These are phyloP conservation scores for Pouteria glomerata DNA, from an alignment of 148 eudicot species.

Conservation along the genomic window DNA sequence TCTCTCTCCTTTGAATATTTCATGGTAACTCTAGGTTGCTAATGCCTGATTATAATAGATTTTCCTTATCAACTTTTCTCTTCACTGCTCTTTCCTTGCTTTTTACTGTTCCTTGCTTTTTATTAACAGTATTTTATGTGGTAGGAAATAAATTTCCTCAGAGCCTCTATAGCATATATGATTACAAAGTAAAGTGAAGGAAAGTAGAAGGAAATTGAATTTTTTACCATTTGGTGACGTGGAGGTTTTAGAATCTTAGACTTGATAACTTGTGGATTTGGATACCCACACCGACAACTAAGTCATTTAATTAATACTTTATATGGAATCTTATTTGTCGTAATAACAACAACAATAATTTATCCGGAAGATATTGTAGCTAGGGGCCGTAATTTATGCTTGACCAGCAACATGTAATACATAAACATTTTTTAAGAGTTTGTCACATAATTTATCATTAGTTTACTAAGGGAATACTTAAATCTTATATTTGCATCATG, in stretches of 20 bases:
- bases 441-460: not conserved
- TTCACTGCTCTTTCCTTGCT: not conserved
- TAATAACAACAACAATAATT: no score
- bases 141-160: not conserved
- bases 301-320: not conserved
- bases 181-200: not conserved
- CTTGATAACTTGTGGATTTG: not conserved
- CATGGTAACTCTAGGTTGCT: not conserved
- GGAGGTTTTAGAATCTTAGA: not conserved
- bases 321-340: no score
- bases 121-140: not conserved
- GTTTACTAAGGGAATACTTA: not conserved
- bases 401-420: not conserved
- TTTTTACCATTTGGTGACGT: not conserved
- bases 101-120: not conserved
- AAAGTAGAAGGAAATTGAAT: not conserved
- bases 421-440: not conserved
- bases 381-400: not conserved
- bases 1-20: constrained; percentile 6
- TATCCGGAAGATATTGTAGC: not conserved
- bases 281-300: not conserved
- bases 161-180: not conserved
- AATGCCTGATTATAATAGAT: not conserved
- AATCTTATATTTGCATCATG: constrained; percentile 2
- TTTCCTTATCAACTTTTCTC: constrained; percentile 3